phyloP scores from a whole-genome alignment of 768 basidiomycete species.

The Leccinum broughii region DNA sequence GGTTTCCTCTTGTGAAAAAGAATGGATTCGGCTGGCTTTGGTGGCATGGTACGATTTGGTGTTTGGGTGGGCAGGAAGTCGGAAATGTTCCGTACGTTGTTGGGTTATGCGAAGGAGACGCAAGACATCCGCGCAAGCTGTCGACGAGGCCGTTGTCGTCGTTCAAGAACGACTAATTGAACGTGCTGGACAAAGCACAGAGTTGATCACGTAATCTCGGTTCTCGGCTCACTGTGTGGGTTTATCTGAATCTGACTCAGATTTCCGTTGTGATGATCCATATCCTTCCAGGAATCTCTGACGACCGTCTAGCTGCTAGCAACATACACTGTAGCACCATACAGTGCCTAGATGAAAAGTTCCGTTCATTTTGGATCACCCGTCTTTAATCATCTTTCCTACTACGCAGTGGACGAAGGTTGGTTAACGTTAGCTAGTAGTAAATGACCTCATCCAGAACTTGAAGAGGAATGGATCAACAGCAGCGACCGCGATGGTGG shows the following conservation, averaged over 20 bases:
- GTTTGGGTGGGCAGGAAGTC: neutral
- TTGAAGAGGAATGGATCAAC: no score
- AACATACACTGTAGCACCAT: no score
- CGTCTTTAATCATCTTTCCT: neutral
- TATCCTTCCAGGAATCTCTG: no score
- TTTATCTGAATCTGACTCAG: no score
- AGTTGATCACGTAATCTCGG: constrained; percentile 27
- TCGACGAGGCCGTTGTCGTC: constrained; percentile 5
- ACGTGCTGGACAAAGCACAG: constrained; percentile 2
- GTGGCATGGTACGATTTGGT: constrained; percentile 22
- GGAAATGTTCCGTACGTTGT: neutral
- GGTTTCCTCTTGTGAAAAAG: constrained; percentile 70
- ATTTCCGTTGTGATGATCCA: no score
- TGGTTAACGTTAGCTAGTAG: no score
- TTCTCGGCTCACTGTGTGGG: no score
- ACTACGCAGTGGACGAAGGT: neutral
- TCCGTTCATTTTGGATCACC: neutral
- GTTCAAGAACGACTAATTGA: neutral
- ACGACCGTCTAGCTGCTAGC: no score
- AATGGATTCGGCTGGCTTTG: constrained; percentile 43
- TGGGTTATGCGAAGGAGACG: neutral
- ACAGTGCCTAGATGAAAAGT: no score
- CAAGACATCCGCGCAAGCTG: constrained; percentile 5
- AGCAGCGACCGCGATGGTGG: no score
- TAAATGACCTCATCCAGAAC: no score